Percentiles rank a stretch among this genome's conserved stretches.
Evolutionary conservation across 1,284 basidiomycete genomes (phyloP).

Genomic region (Leccinum proliferum): DNA sequence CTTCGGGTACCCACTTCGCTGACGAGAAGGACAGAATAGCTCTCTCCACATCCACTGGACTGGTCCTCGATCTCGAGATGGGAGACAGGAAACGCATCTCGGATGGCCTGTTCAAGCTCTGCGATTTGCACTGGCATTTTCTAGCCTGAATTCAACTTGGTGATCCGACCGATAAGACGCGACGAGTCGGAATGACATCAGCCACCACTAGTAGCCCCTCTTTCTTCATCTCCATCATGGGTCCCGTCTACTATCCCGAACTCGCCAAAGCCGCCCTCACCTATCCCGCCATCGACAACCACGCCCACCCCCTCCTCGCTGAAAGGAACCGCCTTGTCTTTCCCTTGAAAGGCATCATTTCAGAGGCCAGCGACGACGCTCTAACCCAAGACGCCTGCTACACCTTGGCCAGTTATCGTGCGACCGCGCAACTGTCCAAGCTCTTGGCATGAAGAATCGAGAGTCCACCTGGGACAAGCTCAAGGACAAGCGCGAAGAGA

Average conservation of each 20-base stretch:
- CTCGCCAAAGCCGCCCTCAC: slow-evolving; percentile 25
- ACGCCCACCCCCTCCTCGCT: slow-evolving; percentile 65
- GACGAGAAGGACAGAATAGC: slow-evolving; percentile 67
- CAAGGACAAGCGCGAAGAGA: slow-evolving; percentile 37
- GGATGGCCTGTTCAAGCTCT: slow-evolving; percentile 57
- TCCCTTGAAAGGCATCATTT: slow-evolving; percentile 57
- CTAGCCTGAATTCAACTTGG: background rate
- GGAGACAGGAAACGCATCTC: slow-evolving; percentile 49
- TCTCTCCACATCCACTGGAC: slow-evolving; percentile 75
- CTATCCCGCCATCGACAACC: slow-evolving; percentile 64
- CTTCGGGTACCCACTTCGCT: slow-evolving; percentile 48
- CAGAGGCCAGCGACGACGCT: slow-evolving; percentile 54
- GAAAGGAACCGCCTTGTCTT: slow-evolving; percentile 39
- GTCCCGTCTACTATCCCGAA: slow-evolving; percentile 30
- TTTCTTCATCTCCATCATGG: slow-evolving; percentile 7
- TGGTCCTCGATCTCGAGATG: slow-evolving; percentile 70
- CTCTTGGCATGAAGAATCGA: slow-evolving; percentile 38
- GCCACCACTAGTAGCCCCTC: slow-evolving; percentile 5
- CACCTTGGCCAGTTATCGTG: slow-evolving; percentile 55
- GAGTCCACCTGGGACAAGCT: slow-evolving; percentile 52
- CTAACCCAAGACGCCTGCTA: slow-evolving; percentile 43
- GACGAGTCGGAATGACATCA: background rate
- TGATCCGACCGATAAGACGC: slow-evolving; percentile 7
- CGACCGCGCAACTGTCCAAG: slow-evolving; percentile 46
- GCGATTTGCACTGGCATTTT: slow-evolving; percentile 55